Conservation (phyloP, 2,329 filamentous ascomycete genomes). For the Thelonectria blattea region DNA sequence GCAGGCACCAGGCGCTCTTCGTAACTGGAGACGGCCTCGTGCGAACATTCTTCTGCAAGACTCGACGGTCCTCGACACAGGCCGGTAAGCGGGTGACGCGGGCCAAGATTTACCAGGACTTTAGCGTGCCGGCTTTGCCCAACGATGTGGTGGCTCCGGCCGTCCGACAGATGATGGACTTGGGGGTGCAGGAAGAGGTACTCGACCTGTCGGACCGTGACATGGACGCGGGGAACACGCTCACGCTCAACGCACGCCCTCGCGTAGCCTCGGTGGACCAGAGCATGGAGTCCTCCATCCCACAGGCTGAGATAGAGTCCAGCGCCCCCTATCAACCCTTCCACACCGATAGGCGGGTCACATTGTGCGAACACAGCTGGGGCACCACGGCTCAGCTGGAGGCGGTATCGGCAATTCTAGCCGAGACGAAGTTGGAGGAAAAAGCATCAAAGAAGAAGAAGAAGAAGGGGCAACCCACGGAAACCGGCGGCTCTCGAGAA, state of each 20-base stretch:
- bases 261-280: conserved; percentile 46
- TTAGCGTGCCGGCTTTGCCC: conserved; percentile 68
- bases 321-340: conserved; percentile 96
- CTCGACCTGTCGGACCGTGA: conserved; percentile 60
- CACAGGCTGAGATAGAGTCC: conserved; percentile 88
- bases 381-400: conserved; percentile 43
- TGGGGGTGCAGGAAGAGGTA: conserved; percentile 60
- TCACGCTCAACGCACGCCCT: conserved; percentile 55
- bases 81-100: conserved; percentile 60
- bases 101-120: conserved; percentile 67
- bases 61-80: conserved; percentile 59
- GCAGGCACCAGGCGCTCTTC: conserved; percentile 66
- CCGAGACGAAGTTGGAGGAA: conserved; percentile 50
- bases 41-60: conserved; percentile 67
- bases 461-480: conserved; percentile 42
- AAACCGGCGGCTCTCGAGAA: conserved; percentile 24
- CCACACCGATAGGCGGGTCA: conserved; percentile 86
- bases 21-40: conserved; percentile 70
- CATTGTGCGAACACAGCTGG: conserved; percentile 69
- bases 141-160: conserved; percentile 64
- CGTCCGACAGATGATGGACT: conserved; percentile 59
- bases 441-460: conserved; percentile 44
- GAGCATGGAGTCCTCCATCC: conserved; percentile 68
- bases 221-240: conserved; percentile 59
- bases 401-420: conserved; percentile 48